phyloP scores from a whole-genome alignment of 176 grass and related monocot genomes.

The Hyparrhenia diplandra region DNA sequence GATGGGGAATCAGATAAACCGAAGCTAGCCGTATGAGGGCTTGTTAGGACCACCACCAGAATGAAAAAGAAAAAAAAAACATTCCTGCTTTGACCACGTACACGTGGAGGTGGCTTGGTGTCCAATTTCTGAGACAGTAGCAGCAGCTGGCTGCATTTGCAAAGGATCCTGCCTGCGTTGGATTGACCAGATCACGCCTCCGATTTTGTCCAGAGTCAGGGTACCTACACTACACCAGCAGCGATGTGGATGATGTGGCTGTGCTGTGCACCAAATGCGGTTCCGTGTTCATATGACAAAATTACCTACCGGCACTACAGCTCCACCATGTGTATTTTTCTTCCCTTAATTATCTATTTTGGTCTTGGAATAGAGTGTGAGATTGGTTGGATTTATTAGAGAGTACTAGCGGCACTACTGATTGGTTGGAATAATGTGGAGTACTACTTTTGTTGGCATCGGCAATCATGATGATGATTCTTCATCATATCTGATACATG shows the following conservation, averaged over 20 bases:
- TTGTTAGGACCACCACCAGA: too few relatives aligned
- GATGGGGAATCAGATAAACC: constrained; percentile 18
- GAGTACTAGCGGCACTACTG: background rate
- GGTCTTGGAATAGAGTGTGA: background rate
- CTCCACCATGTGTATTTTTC: background rate
- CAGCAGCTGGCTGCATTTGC: background rate
- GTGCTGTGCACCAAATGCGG: constrained; percentile 10
- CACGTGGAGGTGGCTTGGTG: too few relatives aligned
- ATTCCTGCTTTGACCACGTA: background rate
- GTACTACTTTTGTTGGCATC: constrained; percentile 19
- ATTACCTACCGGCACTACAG: constrained; percentile 28
- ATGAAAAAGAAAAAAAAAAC: background rate
- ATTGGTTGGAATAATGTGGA: background rate
- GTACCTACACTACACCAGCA: too few relatives aligned
- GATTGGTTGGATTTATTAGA: constrained; percentile 27
- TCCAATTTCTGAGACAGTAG: background rate
- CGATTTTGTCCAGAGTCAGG: too few relatives aligned
- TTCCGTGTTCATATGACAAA: constrained; percentile 17
- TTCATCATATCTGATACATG: constrained; percentile 14
- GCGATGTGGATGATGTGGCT: too few relatives aligned
- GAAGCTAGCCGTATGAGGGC: too few relatives aligned
- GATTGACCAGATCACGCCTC: background rate
- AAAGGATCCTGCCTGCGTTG: background rate
- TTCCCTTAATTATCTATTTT: too few relatives aligned
- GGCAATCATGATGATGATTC: constrained; percentile 18